These are phyloP conservation scores for Phytophthora litchii DNA, from an alignment of 352 stramenopile genomes.

Conservation along the genomic window DNA sequence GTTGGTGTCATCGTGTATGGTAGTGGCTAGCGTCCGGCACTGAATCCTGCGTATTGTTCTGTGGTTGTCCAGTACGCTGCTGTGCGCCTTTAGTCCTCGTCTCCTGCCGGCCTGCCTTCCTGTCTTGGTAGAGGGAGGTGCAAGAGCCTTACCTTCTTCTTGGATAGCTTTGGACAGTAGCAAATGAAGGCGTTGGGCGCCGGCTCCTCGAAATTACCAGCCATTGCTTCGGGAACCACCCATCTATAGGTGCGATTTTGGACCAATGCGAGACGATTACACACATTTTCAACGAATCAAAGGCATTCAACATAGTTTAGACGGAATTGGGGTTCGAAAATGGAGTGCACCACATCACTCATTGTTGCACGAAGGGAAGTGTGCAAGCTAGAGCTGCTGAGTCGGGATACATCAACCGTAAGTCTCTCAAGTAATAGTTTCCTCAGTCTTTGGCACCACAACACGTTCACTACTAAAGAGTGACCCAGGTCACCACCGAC, in stretches of 20 bases:
- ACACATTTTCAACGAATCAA: constrained; percentile 26
- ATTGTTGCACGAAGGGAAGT: no score
- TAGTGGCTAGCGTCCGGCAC: no score
- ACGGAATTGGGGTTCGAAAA: no score
- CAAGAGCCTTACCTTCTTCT: constrained; percentile 68
- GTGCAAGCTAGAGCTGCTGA: no score
- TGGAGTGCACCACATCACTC: constrained; percentile 1
- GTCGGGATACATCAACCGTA: no score
- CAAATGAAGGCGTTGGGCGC: constrained; percentile 55
- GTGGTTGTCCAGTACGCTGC: neutral
- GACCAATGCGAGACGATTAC: constrained; percentile 19
- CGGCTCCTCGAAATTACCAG: constrained; percentile 53
- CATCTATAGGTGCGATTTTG: constrained; percentile 40
- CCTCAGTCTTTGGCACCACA: no score
- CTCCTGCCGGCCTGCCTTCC: neutral
- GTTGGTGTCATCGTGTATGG: no score
- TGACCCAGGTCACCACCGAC: no score
- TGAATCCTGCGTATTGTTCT: constrained; percentile 6
- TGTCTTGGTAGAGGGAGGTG: constrained; percentile 11
- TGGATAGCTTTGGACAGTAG: constrained; percentile 90
- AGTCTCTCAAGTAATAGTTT: no score
- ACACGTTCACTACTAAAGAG: no score
- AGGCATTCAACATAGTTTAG: no score
- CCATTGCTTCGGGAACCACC: constrained; percentile 55
- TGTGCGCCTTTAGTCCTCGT: constrained; percentile 3